phyloP scores from a whole-genome alignment of 2,329 filamentous ascomycete genomes.

The Microdochium trichocladiopsis region DNA sequence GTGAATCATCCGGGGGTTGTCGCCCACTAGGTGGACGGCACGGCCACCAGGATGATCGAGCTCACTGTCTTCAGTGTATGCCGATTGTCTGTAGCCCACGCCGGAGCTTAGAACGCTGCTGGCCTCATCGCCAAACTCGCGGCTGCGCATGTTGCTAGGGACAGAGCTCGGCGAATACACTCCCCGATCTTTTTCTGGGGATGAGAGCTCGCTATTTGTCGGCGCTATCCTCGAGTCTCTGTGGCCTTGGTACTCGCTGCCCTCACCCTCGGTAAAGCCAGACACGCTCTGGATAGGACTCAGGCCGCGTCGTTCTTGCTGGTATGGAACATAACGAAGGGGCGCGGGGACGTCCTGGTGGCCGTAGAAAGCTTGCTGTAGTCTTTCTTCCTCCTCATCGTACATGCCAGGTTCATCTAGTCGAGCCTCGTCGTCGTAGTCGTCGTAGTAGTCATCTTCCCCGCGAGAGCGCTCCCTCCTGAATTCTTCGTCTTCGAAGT shows the following conservation, averaged over 20 bases:
- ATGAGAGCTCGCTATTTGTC: slow-evolving; percentile 46
- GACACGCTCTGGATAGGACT: slow-evolving; percentile 92
- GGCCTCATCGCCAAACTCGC: slow-evolving; percentile 54
- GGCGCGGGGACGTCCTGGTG: slow-evolving; percentile 58
- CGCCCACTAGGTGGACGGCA: slow-evolving; percentile 62
- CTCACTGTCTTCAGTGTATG: slow-evolving; percentile 46
- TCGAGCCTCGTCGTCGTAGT: slow-evolving; percentile 36
- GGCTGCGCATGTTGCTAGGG: slow-evolving; percentile 36
- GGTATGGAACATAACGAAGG: slow-evolving; percentile 60
- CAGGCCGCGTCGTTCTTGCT: slow-evolving; percentile 62
- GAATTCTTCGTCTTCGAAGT: slow-evolving; percentile 40
- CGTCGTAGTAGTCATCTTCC: slow-evolving; percentile 29
- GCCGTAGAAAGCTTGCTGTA: slow-evolving; percentile 40
- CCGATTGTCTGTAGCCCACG: slow-evolving; percentile 45
- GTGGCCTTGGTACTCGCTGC: slow-evolving; percentile 45
- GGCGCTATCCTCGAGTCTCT: slow-evolving; percentile 50
- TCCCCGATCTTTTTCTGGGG: slow-evolving; percentile 47
- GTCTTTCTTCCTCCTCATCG: slow-evolving; percentile 31
- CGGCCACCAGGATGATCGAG: slow-evolving; percentile 47
- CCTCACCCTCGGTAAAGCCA: slow-evolving; percentile 67
- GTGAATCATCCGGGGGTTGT: slow-evolving; percentile 72
- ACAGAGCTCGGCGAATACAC: slow-evolving; percentile 50
- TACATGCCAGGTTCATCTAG: slow-evolving; percentile 23
- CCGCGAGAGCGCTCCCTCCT: slow-evolving; percentile 28
- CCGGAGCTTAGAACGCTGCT: slow-evolving; percentile 45